Evolutionary conservation across 2,329 filamentous ascomycete genomes (phyloP).

Genomic region (Pestalotiopsis sp.): DNA sequence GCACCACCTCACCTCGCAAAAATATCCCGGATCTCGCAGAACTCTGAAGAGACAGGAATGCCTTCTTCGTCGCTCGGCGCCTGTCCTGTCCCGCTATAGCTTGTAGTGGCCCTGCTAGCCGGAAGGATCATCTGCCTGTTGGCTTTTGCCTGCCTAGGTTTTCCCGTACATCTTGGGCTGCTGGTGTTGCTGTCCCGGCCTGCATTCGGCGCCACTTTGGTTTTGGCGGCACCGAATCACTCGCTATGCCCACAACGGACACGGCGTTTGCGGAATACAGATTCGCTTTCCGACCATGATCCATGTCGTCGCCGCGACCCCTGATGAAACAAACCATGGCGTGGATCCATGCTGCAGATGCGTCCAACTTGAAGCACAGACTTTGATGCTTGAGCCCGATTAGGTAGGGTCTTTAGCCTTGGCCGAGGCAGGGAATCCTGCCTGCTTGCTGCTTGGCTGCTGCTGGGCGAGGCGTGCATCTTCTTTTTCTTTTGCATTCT

Average conservation of each 20-base stretch:
- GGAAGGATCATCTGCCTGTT: background rate
- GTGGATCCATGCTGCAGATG: constrained; percentile 11
- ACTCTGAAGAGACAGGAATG: background rate
- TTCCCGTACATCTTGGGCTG: background rate
- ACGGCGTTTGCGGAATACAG: background rate
- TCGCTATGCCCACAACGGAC: background rate
- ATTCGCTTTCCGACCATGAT: constrained; percentile 1
- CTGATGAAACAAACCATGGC: constrained; percentile 12
- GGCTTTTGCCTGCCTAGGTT: background rate
- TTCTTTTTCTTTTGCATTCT: background rate
- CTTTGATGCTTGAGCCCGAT: constrained; percentile 5
- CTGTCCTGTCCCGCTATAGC: no score
- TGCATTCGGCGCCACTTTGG: background rate
- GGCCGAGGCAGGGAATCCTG: background rate
- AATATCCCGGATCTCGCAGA: background rate
- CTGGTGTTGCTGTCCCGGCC: background rate
- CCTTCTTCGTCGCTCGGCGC: no score
- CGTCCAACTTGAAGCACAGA: constrained; percentile 9
- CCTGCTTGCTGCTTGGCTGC: background rate
- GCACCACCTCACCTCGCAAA: background rate
- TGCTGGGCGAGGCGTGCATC: background rate
- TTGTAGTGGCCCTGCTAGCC: no score
- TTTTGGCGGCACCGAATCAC: background rate
- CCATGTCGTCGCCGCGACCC: constrained; percentile 5
- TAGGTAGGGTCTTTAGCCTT: background rate